Percentiles rank a stretch among this genome's conserved stretches.
phyloP scores from a whole-genome alignment of 225 moss, liverwort and hornwort genomes.

The Anthoceros angustus region DNA sequence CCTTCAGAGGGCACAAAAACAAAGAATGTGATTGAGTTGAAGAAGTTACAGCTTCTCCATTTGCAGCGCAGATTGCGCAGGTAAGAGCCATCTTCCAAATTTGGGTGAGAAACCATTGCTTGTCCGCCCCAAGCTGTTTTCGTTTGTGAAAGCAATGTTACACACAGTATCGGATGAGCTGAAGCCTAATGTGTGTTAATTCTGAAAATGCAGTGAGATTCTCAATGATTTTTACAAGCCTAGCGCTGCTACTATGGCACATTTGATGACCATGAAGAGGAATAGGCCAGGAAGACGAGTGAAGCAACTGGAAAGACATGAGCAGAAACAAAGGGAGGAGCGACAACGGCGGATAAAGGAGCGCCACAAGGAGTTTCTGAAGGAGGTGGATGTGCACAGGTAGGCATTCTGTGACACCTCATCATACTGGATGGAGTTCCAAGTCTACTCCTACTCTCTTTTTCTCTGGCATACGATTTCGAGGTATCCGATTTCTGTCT shows the following conservation, averaged over 20 bases:
- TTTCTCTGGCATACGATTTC: background rate
- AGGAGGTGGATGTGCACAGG: slow-evolving; percentile 90
- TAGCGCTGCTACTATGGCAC: slow-evolving; percentile 50
- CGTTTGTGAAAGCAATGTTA: background rate
- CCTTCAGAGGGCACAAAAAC: slow-evolving; percentile 86
- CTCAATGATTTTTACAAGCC: slow-evolving; percentile 85
- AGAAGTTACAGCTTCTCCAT: slow-evolving; percentile 75
- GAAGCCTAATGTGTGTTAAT: too few species aligned
- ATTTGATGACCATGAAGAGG: slow-evolving; percentile 66
- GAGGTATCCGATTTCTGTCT: background rate
- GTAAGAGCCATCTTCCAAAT: slow-evolving; percentile 14
- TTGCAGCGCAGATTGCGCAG: slow-evolving; percentile 82
- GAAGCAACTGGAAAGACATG: slow-evolving; percentile 94
- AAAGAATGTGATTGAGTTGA: slow-evolving; percentile 88
- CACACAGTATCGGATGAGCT: background rate
- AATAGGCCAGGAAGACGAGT: slow-evolving; percentile 68
- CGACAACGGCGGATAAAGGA: slow-evolving; percentile 78
- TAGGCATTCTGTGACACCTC: slow-evolving; percentile 14
- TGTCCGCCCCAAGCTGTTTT: background rate
- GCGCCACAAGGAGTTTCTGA: slow-evolving; percentile 85
- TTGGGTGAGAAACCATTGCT: background rate
- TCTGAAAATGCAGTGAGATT: slow-evolving; percentile 46
- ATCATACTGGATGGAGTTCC: background rate
- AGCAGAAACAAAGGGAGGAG: slow-evolving; percentile 94
- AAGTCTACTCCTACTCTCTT: background rate